Conservation (phyloP, 352 stramenopile genomes). For the Detonula confervacea region DNA sequence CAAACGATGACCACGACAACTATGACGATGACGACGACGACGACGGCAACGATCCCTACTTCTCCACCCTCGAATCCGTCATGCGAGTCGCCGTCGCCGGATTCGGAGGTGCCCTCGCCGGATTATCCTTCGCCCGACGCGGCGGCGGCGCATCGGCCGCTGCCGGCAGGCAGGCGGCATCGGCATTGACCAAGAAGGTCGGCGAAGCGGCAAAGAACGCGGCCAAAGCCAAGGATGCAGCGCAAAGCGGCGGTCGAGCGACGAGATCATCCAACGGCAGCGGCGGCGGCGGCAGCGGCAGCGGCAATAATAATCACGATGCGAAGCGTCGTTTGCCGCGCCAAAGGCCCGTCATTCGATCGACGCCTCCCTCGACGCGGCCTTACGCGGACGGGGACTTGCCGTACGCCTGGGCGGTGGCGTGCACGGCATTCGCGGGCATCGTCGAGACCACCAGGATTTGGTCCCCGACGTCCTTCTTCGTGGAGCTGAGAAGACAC, state of each 20-base stretch:
- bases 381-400: slow-evolving; percentile 48
- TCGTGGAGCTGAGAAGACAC: slow-evolving; percentile 17
- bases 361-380: slow-evolving; percentile 7
- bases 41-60: slow-evolving; percentile 16
- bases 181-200: not conserved
- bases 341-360: slow-evolving; percentile 31
- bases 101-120: slow-evolving; percentile 52
- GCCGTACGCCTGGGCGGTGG: slow-evolving; percentile 43
- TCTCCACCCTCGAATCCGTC: slow-evolving; percentile 45
- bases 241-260: not conserved
- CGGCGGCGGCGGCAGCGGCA: not conserved
- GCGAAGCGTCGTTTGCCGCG: slow-evolving; percentile 17
- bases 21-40: not conserved
- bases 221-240: too few relatives aligned
- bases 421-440: slow-evolving; percentile 52
- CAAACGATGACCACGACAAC: not conserved
- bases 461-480: slow-evolving; percentile 30
- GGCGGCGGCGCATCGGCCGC: not conserved
- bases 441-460: slow-evolving; percentile 44
- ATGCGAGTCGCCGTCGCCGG: slow-evolving; percentile 51
- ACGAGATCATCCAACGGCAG: not conserved
- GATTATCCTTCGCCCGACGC: slow-evolving; percentile 52
- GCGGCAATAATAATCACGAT: not conserved
- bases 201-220: not conserved
- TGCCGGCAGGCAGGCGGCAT: not conserved